Evolutionary conservation across 225 moss, liverwort and hornwort species (phyloP).

Genomic region (Physcomitrium patens): DNA sequence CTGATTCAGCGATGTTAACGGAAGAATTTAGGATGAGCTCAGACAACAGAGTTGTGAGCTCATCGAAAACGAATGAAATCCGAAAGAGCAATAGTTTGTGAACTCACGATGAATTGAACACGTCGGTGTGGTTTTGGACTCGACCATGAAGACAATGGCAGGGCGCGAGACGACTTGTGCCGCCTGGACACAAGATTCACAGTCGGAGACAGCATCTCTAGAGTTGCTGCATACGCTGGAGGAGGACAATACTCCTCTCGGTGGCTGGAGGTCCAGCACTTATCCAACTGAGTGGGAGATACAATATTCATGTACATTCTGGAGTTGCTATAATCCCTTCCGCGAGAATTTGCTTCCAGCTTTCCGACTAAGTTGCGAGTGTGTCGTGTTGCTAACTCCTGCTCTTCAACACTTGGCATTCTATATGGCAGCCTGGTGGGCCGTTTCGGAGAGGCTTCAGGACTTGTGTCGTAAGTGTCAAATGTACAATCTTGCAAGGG

Average conservation of each 20-base stretch:
- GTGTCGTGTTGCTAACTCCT: constrained; percentile 12
- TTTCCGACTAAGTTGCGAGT: constrained; percentile 2
- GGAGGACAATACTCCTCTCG: constrained; percentile 15
- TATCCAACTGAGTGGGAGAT: constrained; percentile 13
- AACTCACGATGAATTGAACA: constrained; percentile 59
- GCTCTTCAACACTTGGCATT: constrained; percentile 28
- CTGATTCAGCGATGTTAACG: too few relatives aligned
- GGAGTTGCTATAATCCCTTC: too few relatives aligned
- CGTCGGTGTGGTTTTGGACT: constrained; percentile 48
- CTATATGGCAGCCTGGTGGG: constrained; percentile 24
- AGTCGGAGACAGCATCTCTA: constrained; percentile 31
- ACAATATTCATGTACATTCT: neutral
- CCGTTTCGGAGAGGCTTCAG: constrained; percentile 30
- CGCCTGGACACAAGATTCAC: constrained; percentile 27
- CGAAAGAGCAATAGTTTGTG: neutral
- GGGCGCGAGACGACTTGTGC: constrained; percentile 22
- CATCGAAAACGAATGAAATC: too few relatives aligned
- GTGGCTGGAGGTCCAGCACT: constrained; percentile 20
- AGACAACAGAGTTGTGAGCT: too few relatives aligned
- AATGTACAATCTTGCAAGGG: neutral
- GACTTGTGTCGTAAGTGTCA: constrained; percentile 1
- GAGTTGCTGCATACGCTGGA: constrained; percentile 28
- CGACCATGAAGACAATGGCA: constrained; percentile 6
- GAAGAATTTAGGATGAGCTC: neutral
- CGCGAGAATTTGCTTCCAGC: neutral